Base-by-base conservation (phyloP, 805 yeast genomes). In the Monosporozyma yasuniensis region DNA sequence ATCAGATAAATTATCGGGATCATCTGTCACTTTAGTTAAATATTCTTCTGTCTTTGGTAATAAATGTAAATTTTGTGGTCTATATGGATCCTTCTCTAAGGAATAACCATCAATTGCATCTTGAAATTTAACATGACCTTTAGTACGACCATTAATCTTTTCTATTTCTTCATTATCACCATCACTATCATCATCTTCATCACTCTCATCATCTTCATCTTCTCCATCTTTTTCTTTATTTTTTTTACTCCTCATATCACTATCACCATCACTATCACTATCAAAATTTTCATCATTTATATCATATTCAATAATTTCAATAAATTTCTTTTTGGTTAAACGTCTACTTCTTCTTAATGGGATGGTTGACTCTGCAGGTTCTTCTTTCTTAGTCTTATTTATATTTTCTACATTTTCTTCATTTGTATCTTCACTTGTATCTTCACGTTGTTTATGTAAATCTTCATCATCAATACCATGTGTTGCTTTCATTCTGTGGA, bases 1-100 rank as follows among this genome's bases (percentile, higher is more conserved):
- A 58, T 88, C 96, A 8, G 81, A 80, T 43, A 84, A 72, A 46
- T 80, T 72, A 1, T 77, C 83, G 1, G 79, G 80, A 45, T 79
- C 83, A 27, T 84, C 86, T 0, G 78, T 65, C 2, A 87, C 72
- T 47, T 69, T 74, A 0, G 68, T 66, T 16, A 83, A 66, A 4
- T 84, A 60, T 1, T 82, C 77, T 11, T 63, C 67, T 0, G 90
- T 75, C 7, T 78, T 81, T 1, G 90, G 88, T 27, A 82, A 61
- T 53, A 65, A 64, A 30, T 74, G 77, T 49, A 85, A 67, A 61
- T 84, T 83, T 47, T 65, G 68, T 1, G 84, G 84, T 46, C 75
- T 66, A 53, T 77, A 76, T 3, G 66, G 65, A 52, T 77, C 71
- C 10, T 48, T 58, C 10, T 59, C 79, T 42, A 75, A 49, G 10